These are phyloP conservation scores for Aspergillus alliaceus DNA, from an alignment of 2,329 filamentous ascomycete genomes.

Conservation along the genomic window DNA sequence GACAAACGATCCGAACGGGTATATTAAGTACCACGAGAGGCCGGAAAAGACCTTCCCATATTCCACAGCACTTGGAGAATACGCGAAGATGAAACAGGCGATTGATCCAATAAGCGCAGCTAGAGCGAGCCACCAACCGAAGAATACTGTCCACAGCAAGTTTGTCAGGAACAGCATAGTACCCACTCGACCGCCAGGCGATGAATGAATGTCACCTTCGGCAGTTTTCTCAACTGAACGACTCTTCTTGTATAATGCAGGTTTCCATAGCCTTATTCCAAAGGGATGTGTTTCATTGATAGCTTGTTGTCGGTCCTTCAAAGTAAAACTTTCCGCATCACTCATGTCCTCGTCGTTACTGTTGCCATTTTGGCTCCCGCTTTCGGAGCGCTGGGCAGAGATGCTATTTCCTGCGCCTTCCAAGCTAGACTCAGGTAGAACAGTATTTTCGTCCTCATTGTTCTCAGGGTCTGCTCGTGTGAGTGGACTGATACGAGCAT, in stretches of 20 bases:
- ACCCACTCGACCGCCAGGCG: slow-evolving; percentile 83
- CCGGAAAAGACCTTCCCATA: slow-evolving; percentile 86
- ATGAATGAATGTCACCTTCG: slow-evolving; percentile 94
- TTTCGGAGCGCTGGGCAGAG: slow-evolving; percentile 22
- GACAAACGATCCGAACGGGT: slow-evolving; percentile 96
- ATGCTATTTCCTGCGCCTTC: slow-evolving; percentile 21
- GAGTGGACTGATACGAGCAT: slow-evolving; percentile 31
- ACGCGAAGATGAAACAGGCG: slow-evolving; percentile 76
- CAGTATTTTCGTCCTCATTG: slow-evolving; percentile 40
- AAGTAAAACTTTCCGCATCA: slow-evolving; percentile 94
- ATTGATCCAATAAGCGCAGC: slow-evolving; percentile 72
- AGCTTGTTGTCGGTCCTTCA: slow-evolving; percentile 93
- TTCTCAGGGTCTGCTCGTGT: slow-evolving; percentile 38
- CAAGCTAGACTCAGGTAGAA: slow-evolving; percentile 30
- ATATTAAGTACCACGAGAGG: slow-evolving; percentile 82
- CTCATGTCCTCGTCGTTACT: slow-evolving; percentile 67
- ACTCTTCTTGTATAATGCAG: slow-evolving; percentile 95
- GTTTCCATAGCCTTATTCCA: slow-evolving; percentile 98
- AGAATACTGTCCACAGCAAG: slow-evolving; percentile 81
- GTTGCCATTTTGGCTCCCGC: slow-evolving; percentile 32
- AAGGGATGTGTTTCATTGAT: slow-evolving; percentile 99
- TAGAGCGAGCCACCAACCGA: slow-evolving; percentile 93
- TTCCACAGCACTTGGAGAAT: slow-evolving; percentile 74
- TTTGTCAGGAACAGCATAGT: slow-evolving; percentile 86
- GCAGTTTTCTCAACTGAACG: slow-evolving; percentile 95